Percentiles rank a stretch among this genome's conserved stretches.
These are phyloP conservation scores for Fusarium succisae DNA, from an alignment of 2,329 filamentous ascomycete species.

Conservation along the genomic window DNA sequence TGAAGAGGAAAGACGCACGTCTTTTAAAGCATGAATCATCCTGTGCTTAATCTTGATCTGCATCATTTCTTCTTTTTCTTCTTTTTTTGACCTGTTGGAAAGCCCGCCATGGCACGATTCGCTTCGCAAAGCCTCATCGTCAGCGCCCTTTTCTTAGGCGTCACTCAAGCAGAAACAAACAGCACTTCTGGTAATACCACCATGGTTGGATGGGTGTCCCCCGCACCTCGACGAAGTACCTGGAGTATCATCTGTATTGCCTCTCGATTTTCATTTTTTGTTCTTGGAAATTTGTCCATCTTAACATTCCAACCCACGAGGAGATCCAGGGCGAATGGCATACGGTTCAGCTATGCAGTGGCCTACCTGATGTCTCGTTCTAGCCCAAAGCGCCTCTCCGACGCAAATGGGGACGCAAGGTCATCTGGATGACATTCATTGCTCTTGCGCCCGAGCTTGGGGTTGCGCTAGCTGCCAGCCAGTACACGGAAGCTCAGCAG, in stretches of 20 bases:
- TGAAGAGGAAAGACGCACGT: neutral
- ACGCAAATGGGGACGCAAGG: neutral
- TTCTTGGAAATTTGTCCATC: neutral
- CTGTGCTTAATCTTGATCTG: accelerated
- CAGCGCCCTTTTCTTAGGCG: neutral
- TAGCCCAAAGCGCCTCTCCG: accelerated
- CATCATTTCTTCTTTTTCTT: too few species aligned
- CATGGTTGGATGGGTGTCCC: neutral
- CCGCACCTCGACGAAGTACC: accelerated
- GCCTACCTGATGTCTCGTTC: accelerated
- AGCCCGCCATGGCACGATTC: neutral
- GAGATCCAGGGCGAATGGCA: neutral
- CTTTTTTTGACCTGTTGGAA: too few species aligned
- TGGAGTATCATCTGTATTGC: neutral
- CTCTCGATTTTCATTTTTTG: neutral
- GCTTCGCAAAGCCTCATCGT: accelerated
- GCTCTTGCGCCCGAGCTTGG: neutral
- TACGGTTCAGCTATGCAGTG: accelerated
- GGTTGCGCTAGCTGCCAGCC: accelerated
- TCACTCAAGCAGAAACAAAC: accelerated
- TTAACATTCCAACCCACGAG: neutral
- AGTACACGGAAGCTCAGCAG: accelerated
- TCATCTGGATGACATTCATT: accelerated
- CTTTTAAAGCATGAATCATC: accelerated
- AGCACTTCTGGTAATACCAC: neutral